Evolutionary conservation across 2,329 filamentous ascomycete genomes (phyloP).

Genomic region (Helotiales sp.): DNA sequence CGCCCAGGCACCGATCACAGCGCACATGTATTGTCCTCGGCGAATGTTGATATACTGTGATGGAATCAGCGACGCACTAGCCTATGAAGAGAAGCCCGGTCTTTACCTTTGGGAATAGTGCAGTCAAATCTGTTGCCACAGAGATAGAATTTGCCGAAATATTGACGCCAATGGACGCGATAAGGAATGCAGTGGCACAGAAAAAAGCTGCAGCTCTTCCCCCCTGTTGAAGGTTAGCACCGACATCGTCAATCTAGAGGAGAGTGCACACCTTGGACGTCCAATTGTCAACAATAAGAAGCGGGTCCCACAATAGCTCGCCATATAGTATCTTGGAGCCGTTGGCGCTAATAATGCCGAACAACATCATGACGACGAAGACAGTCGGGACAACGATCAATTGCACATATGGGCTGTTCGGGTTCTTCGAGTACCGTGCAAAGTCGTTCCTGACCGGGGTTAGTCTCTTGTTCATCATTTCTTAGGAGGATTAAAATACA

Average conservation of each 20-base stretch:
- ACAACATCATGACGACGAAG: slow-evolving; percentile 37
- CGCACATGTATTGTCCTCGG: slow-evolving; percentile 5
- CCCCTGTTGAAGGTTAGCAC: slow-evolving; percentile 7
- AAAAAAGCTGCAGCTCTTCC: slow-evolving; percentile 39
- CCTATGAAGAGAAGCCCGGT: not conserved
- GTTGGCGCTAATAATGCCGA: slow-evolving; percentile 49
- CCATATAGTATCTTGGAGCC: slow-evolving; percentile 46
- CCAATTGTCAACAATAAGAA: slow-evolving; percentile 16
- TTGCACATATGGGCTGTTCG: slow-evolving; percentile 17
- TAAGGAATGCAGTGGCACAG: slow-evolving; percentile 37
- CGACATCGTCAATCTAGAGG: not conserved
- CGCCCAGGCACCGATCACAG: not conserved
- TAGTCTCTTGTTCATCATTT: not conserved
- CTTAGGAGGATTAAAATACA: not conserved
- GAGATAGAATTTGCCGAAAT: slow-evolving; percentile 22
- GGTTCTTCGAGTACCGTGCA: slow-evolving; percentile 25
- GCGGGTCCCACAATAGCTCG: slow-evolving; percentile 19
- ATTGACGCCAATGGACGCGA: slow-evolving; percentile 38
- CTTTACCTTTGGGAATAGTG: slow-evolving; percentile 26
- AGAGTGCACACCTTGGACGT: slow-evolving; percentile 19
- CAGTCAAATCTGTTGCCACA: slow-evolving; percentile 44
- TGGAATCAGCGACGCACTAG: not conserved
- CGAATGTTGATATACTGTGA: slow-evolving; percentile 3
- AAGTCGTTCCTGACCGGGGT: slow-evolving; percentile 24
- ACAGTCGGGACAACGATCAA: slow-evolving; percentile 18